Percentiles rank a stretch among this genome's conserved stretches.
These are phyloP conservation scores for Parmelia sp. DNA, from an alignment of 495 filamentous ascomycete genomes.

Conservation along the genomic window DNA sequence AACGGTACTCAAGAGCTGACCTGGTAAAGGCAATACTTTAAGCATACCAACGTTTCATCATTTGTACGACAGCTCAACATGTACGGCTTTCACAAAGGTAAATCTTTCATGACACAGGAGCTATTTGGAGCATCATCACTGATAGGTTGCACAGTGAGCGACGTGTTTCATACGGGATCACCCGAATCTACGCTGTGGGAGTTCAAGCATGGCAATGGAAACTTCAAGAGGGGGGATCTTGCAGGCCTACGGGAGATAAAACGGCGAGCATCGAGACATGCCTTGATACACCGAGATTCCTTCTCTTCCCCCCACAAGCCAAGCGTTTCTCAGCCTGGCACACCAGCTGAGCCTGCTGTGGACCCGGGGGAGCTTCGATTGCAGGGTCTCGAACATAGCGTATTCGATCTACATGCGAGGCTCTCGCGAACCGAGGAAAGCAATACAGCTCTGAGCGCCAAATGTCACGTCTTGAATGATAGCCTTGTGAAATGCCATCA, in stretches of 20 bases:
- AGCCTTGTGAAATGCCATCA: constrained; percentile 71
- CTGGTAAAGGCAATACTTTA: constrained; percentile 79
- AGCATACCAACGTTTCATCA: constrained; percentile 98
- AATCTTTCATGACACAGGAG: constrained; percentile 15
- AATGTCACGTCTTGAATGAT: constrained; percentile 76
- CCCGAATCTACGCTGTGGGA: constrained; percentile 96
- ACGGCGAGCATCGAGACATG: constrained; percentile 89
- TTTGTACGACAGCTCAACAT: constrained; percentile 98
- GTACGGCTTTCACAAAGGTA: constrained; percentile 99
- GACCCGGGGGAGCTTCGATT: constrained; percentile 72
- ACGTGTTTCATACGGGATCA: constrained; percentile 96
- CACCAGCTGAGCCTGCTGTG: constrained; percentile 73
- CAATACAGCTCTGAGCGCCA: constrained; percentile 66
- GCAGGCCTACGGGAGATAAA: constrained; percentile 93
- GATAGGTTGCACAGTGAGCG: constrained; percentile 62
- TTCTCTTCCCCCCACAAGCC: constrained; percentile 69
- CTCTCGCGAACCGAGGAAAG: constrained; percentile 79
- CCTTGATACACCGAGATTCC: constrained; percentile 90
- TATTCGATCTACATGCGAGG: constrained; percentile 73
- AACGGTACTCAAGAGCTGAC: constrained; percentile 17
- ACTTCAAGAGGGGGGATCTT: constrained; percentile 91
- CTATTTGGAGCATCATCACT: neutral
- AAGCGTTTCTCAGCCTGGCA: constrained; percentile 68
- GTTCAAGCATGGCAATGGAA: constrained; percentile 97
- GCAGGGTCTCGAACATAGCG: constrained; percentile 66